Percentiles rank a stretch among this genome's conserved stretches.
Conservation (phyloP, 768 basidiomycete species). For the Panaeolus cyanescens region DNA sequence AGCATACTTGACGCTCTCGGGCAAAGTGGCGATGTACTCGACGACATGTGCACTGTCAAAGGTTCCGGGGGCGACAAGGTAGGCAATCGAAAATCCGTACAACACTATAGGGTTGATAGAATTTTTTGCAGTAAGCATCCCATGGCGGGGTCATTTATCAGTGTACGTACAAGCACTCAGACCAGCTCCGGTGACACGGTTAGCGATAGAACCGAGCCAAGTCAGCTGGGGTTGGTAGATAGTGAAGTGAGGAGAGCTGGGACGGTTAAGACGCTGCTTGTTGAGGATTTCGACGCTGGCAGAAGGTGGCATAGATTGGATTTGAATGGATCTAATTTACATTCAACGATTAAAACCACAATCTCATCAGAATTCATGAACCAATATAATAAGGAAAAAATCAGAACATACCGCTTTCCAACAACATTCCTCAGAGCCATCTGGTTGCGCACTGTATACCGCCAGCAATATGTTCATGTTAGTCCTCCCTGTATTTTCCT, state of each 20-base stretch:
- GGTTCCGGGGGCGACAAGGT: slow-evolving; percentile 78
- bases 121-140: too few species aligned
- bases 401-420: slow-evolving; percentile 40
- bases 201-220: slow-evolving; percentile 82
- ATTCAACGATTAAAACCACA: slow-evolving; percentile 7
- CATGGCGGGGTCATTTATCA: neutral
- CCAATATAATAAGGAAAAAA: neutral
- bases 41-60: slow-evolving; percentile 82
- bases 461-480: neutral
- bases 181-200: slow-evolving; percentile 83
- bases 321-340: slow-evolving; percentile 54
- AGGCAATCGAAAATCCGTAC: slow-evolving; percentile 85
- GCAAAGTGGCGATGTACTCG: slow-evolving; percentile 68
- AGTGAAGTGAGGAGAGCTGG: slow-evolving; percentile 91
- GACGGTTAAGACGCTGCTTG: slow-evolving; percentile 84
- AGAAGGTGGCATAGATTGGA: slow-evolving; percentile 63
- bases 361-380: neutral
- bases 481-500: slow-evolving; percentile 25
- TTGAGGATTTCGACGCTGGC: slow-evolving; percentile 72
- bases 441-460: slow-evolving; percentile 43
- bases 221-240: slow-evolving; percentile 97
- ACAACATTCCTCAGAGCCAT: slow-evolving; percentile 37
- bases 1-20: slow-evolving; percentile 73
- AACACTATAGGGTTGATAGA: too few species aligned
- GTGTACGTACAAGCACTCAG: slow-evolving; percentile 71